Evolutionary conservation across 345 rosid genomes (phyloP).

Genomic region (Carallia brachiata): DNA sequence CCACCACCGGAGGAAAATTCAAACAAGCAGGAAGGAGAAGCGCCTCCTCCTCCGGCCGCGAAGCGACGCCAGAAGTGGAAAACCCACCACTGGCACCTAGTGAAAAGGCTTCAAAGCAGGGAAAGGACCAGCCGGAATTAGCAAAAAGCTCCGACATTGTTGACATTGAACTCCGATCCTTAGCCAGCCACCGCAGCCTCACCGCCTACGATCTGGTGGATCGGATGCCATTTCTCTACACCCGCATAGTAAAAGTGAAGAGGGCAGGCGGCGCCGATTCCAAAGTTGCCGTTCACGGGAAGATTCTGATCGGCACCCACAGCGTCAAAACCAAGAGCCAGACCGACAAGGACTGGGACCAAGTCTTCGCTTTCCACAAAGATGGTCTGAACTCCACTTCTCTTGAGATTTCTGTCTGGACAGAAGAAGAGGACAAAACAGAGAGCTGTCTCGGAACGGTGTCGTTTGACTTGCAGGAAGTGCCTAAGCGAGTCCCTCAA

Average conservation of each 20-base stretch:
- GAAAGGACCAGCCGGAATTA: slow-evolving; percentile 26
- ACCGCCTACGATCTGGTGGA: slow-evolving; percentile 76
- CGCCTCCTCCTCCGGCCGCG: slow-evolving; percentile 19
- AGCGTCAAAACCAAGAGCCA: slow-evolving; percentile 67
- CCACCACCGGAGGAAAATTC: slow-evolving; percentile 28
- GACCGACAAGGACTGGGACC: slow-evolving; percentile 77
- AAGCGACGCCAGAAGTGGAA: slow-evolving; percentile 33
- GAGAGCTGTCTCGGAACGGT: slow-evolving; percentile 79
- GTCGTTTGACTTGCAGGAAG: slow-evolving; percentile 84
- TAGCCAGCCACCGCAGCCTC: slow-evolving; percentile 48
- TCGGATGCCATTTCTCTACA: slow-evolving; percentile 77
- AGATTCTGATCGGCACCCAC: slow-evolving; percentile 80
- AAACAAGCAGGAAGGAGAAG: slow-evolving; percentile 8
- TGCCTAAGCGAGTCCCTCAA: slow-evolving; percentile 81
- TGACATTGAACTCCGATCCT: slow-evolving; percentile 56
- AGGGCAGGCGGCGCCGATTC: slow-evolving; percentile 35
- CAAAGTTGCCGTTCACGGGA: slow-evolving; percentile 45
- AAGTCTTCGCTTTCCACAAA: slow-evolving; percentile 82
- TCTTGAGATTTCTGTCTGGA: slow-evolving; percentile 78
- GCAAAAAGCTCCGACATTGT: slow-evolving; percentile 37
- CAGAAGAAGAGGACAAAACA: slow-evolving; percentile 64
- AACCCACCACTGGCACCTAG: slow-evolving; percentile 48
- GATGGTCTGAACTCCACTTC: slow-evolving; percentile 71
- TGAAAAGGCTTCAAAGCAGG: slow-evolving; percentile 32
- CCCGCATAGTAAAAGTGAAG: slow-evolving; percentile 71